Conservation (phyloP, 2,329 filamentous ascomycete species). For the Epichloe coenophiala region DNA sequence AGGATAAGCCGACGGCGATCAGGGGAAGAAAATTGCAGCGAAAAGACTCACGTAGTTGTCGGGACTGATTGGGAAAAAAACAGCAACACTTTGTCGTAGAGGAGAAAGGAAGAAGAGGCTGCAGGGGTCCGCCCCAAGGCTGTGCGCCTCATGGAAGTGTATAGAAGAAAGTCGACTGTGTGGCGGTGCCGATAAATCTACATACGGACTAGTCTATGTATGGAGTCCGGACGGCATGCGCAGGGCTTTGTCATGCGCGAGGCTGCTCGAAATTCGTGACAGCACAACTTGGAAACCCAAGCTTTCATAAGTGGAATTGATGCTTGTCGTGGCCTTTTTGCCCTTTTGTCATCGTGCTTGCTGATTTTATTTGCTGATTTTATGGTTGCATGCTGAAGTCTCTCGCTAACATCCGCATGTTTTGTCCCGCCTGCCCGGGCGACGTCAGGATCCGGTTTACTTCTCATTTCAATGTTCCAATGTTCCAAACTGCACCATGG, state of each 20-base stretch:
- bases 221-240: background rate
- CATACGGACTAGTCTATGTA: background rate
- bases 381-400: background rate
- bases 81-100: background rate
- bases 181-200: conserved; percentile 19
- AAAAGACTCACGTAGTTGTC: background rate
- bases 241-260: background rate
- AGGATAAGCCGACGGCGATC: background rate
- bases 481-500: background rate
- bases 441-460: conserved; percentile 1
- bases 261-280: background rate
- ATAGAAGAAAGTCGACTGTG: conserved; percentile 28
- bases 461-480: background rate
- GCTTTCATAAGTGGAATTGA: too few relatives aligned
- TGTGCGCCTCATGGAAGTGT: conserved; percentile 29
- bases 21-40: background rate
- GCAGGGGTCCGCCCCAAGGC: conserved; percentile 15
- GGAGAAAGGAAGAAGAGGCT: conserved; percentile 11
- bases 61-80: background rate
- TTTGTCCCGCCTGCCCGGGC: background rate
- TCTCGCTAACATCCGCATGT: background rate
- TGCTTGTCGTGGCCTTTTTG: background rate
- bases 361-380: background rate
- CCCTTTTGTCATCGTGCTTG: background rate
- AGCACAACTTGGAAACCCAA: background rate